These are phyloP conservation scores for Scopulariopsis brevicaulis DNA, from an alignment of 2,329 filamentous ascomycete species.

Conservation along the genomic window DNA sequence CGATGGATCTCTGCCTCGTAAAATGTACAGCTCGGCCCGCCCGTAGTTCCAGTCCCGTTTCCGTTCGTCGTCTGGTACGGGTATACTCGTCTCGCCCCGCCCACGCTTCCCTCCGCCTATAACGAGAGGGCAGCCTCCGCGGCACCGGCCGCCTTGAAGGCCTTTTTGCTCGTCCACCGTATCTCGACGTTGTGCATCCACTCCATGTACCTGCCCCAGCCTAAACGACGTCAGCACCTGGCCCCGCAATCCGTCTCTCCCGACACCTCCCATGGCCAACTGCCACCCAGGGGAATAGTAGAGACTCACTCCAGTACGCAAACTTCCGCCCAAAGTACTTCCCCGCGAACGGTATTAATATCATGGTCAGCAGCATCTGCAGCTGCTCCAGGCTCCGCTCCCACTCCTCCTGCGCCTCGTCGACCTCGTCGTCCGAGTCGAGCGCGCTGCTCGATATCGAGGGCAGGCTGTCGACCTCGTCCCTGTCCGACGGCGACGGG, in stretches of 20 bases:
- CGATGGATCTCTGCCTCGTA: neutral
- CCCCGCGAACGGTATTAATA: constrained; percentile 83
- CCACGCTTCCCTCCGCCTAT: constrained; percentile 16
- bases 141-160: constrained; percentile 52
- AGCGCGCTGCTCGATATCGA: constrained; percentile 39
- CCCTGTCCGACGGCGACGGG: constrained; percentile 33
- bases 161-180: constrained; percentile 46
- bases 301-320: constrained; percentile 82
- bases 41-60: too few species aligned
- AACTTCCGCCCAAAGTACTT: constrained; percentile 93
- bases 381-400: constrained; percentile 87
- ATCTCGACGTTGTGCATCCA: constrained; percentile 82
- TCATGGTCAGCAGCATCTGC: constrained; percentile 87
- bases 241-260: neutral
- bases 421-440: constrained; percentile 46
- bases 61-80: too few species aligned
- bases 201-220: constrained; percentile 64
- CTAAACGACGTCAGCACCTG: neutral
- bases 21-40: neutral
- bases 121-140: constrained; percentile 48
- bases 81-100: too few species aligned
- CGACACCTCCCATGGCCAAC: neutral
- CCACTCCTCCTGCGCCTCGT: constrained; percentile 92
- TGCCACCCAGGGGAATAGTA: neutral
- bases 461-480: constrained; percentile 53